phyloP scores from a whole-genome alignment of 2,329 filamentous ascomycete species.

The Claviceps capensis region DNA sequence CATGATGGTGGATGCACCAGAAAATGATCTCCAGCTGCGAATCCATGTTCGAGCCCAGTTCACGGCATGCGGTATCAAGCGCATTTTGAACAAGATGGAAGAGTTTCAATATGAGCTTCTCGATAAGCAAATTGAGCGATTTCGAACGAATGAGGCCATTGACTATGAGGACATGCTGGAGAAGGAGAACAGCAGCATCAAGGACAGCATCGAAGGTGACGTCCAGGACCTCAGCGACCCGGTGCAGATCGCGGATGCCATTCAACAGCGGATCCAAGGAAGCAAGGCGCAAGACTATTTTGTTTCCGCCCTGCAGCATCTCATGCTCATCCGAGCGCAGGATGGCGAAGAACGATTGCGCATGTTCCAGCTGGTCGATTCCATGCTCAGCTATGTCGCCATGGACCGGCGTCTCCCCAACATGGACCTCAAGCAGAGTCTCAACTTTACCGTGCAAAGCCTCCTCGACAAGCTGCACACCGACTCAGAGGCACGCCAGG shows the following conservation, averaged over 20 bases:
- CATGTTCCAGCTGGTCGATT: constrained; percentile 95
- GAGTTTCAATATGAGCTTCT: constrained; percentile 96
- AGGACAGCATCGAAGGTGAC: constrained; percentile 75
- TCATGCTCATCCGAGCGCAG: constrained; percentile 82
- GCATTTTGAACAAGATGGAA: constrained; percentile 93
- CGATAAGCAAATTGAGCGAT: constrained; percentile 94
- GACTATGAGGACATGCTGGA: constrained; percentile 97
- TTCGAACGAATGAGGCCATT: constrained; percentile 86
- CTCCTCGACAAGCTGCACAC: constrained; percentile 92
- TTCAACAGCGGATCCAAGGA: constrained; percentile 70
- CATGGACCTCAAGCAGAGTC: constrained; percentile 93
- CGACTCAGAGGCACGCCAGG: constrained; percentile 85
- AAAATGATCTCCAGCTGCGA: constrained; percentile 76
- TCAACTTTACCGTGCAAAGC: constrained; percentile 95
- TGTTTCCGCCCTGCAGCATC: constrained; percentile 84
- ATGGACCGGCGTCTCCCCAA: constrained; percentile 94
- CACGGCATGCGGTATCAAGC: constrained; percentile 87
- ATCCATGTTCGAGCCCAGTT: constrained; percentile 95
- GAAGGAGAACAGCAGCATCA: constrained; percentile 77
- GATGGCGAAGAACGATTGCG: constrained; percentile 82
- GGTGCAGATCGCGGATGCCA: constrained; percentile 84
- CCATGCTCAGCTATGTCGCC: constrained; percentile 97
- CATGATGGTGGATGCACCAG: constrained; percentile 86
- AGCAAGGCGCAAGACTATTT: constrained; percentile 91
- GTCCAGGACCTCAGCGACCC: constrained; percentile 88